Percentiles rank a stretch among this genome's conserved stretches.
Evolutionary conservation across 2,329 filamentous ascomycete species (phyloP).

Genomic region (Alternaria dauci): DNA sequence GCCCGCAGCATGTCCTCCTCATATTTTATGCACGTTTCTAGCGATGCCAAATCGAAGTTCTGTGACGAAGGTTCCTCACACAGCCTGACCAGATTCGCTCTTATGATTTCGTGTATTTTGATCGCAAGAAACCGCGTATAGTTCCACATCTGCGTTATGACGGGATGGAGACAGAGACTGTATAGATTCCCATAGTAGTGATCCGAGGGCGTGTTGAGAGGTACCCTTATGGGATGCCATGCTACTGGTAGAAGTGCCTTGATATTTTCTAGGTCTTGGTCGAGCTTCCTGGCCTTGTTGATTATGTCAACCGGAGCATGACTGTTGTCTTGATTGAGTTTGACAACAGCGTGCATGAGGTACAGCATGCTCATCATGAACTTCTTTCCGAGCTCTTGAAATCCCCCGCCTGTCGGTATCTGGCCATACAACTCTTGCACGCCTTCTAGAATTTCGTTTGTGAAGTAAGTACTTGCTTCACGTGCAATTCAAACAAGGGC

Average conservation of each 20-base stretch:
- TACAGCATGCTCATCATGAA: conserved; percentile 33
- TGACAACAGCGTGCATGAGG: conserved; percentile 33
- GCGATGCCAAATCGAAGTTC: conserved; percentile 15
- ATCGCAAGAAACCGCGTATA: conserved; percentile 36
- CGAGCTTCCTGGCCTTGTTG: conserved; percentile 22
- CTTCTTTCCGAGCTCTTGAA: conserved; percentile 17
- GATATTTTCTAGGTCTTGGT: conserved; percentile 34
- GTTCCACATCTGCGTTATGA: conserved; percentile 46
- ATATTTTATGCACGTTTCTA: conserved; percentile 20
- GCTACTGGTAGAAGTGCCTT: conserved; percentile 31
- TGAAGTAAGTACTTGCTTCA: background rate
- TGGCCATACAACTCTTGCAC: conserved; percentile 35
- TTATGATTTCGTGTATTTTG: conserved; percentile 33
- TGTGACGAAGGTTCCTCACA: conserved; percentile 16
- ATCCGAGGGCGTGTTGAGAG: conserved; percentile 22
- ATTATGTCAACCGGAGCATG: conserved; percentile 28
- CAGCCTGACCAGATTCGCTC: conserved; percentile 30
- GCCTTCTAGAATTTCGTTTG: conserved; percentile 20
- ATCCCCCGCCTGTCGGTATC: background rate
- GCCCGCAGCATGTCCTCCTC: conserved; percentile 22
- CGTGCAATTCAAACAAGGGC: background rate
- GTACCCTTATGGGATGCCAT: conserved; percentile 36
- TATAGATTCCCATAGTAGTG: conserved; percentile 34
- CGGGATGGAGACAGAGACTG: conserved; percentile 42
- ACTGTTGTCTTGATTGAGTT: conserved; percentile 27